Evolutionary conservation across 2,329 filamentous ascomycete genomes (phyloP), one percentile per base, ranked within the genome.

Genomic region (Didymella exigua): DNA sequence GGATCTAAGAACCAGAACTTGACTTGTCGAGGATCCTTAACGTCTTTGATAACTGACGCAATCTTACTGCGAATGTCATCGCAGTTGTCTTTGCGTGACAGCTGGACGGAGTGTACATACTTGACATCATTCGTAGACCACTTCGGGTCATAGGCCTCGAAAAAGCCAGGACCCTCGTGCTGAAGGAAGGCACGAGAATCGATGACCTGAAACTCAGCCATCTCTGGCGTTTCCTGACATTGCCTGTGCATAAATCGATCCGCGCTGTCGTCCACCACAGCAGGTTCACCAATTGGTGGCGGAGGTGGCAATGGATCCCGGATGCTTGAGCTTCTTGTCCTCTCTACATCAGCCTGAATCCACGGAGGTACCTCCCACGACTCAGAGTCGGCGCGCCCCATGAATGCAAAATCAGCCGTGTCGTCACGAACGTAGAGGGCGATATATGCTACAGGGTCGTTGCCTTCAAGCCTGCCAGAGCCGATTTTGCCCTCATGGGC

Each of bases 401-500:
- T 72, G 54, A 77, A 74, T 1, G 68, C 62, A 4, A 62, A 53
- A 1, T 68, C 56, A 2, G 78, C 68, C 30, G 80, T 67, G 60
- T 83, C 81, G 27, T 78, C 76, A 40, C 82, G 82, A 18, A 86
- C 75, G 61, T 86, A 86, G 70, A 85, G 77, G 13, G 75, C 81
- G 50, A 84, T 75, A 58, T 85, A 84, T 18, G 82, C 82, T 10
- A 84, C 74, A 23, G 82, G 73, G 46, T 81, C 78, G 18, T 78
- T 77, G 2, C 71, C 71, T 43, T 74, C 70, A 19, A 78, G 70
- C 34, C 71, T 72, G 37, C 69, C 75, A 9, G 67, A 63, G 13
- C 64, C 65, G 19, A 62, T 48, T 44, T 79, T 77, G 11, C 83
- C 83, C 59, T 84, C 78, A 49, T 84, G 82, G 5, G 71, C 72